phyloP scores from a whole-genome alignment of 768 basidiomycete species.

The Boletus edulis region DNA sequence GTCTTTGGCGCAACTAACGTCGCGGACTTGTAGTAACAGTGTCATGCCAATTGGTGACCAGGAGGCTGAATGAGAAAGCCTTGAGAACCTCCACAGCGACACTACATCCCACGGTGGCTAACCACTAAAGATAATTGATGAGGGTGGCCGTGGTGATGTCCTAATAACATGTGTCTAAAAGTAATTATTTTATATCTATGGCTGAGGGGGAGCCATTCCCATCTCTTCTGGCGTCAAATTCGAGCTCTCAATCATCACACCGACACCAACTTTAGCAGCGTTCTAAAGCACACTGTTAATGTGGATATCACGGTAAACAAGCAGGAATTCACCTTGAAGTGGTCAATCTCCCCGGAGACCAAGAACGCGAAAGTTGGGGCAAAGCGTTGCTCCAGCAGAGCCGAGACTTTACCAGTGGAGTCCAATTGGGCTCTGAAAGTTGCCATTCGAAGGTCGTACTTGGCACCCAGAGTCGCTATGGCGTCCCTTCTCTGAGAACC shows the following conservation, averaged over 20 bases:
- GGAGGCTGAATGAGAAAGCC: neutral
- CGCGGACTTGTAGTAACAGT: conserved; percentile 49
- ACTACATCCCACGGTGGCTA: conserved; percentile 18
- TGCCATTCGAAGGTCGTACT: conserved; percentile 92
- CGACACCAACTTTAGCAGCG: conserved; percentile 90
- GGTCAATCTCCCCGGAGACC: conserved; percentile 96
- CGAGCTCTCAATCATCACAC: conserved; percentile 95
- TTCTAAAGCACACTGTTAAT: conserved; percentile 49
- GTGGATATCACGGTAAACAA: neutral
- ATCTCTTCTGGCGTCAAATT: conserved; percentile 82
- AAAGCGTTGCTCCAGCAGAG: conserved; percentile 93
- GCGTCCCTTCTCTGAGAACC: conserved; percentile 84
- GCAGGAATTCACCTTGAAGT: conserved; percentile 75
- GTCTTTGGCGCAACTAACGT: conserved; percentile 48
- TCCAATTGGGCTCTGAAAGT: conserved; percentile 95
- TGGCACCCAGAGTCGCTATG: conserved; percentile 89
- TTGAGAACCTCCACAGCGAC: neutral
- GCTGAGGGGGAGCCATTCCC: conserved; percentile 52
- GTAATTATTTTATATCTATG: conserved; percentile 35
- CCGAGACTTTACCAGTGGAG: conserved; percentile 92
- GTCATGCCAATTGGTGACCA: conserved; percentile 5
- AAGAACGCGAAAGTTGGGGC: conserved; percentile 94
- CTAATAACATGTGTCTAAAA: conserved; percentile 27
- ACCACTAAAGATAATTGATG: conserved; percentile 1
- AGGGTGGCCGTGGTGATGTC: conserved; percentile 20